These are phyloP conservation scores for Pyrenula aspistea DNA, from an alignment of 495 filamentous ascomycete species.

Conservation along the genomic window DNA sequence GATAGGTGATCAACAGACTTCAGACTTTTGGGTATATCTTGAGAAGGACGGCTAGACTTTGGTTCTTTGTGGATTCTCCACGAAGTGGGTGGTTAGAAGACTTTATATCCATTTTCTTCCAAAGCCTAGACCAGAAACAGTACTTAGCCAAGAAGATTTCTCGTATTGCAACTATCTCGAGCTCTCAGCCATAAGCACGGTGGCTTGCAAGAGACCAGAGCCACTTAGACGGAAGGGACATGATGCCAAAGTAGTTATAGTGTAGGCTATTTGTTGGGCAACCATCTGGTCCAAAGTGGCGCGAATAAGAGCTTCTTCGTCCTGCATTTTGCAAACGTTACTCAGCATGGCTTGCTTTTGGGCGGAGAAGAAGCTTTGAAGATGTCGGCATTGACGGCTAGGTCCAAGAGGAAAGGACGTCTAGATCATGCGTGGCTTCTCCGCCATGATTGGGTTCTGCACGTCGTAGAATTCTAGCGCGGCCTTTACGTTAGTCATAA, in stretches of 20 bases:
- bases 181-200: background rate
- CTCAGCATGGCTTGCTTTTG: background rate
- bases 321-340: background rate
- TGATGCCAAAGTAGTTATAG: background rate
- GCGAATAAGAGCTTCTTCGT: background rate
- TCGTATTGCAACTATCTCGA: too few relatives aligned
- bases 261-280: background rate
- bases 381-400: background rate
- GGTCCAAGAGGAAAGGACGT: background rate
- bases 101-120: background rate
- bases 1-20: background rate
- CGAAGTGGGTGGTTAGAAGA: background rate
- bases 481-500: background rate
- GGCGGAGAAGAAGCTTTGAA: background rate
- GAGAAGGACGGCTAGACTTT: background rate
- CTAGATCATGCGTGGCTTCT: conserved; percentile 1
- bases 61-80: background rate
- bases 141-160: background rate
- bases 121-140: background rate
- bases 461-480: background rate
- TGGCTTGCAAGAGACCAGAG: background rate
- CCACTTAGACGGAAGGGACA: background rate
- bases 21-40: background rate
- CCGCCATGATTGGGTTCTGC: background rate
- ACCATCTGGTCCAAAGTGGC: background rate